Conservation (phyloP, 257 asterid genomes). For the Nicotiana attenuata region DNA sequence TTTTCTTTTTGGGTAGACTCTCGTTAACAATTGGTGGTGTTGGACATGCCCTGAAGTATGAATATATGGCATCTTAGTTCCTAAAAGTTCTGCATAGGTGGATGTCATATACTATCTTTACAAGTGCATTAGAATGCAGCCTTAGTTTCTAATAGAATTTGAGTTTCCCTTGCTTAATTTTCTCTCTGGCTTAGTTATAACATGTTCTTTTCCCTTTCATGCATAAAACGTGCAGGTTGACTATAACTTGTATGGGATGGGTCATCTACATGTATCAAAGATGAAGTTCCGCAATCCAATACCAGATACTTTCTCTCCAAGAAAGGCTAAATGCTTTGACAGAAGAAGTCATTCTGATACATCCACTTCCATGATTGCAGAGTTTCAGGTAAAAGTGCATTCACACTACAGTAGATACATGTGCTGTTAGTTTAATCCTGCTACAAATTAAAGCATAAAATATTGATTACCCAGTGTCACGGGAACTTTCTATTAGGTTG, state of each 20-base stretch:
- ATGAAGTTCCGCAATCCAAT: slow-evolving; percentile 81
- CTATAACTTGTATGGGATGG: slow-evolving; percentile 93
- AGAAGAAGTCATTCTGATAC: slow-evolving; percentile 28
- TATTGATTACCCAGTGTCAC: slow-evolving; percentile 13
- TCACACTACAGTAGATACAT: background rate
- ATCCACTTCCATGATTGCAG: slow-evolving; percentile 25
- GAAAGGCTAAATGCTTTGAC: slow-evolving; percentile 28
- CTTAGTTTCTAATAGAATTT: background rate
- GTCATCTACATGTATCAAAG: slow-evolving; percentile 78
- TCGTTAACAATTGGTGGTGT: background rate
- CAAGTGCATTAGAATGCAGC: background rate
- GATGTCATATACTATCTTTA: background rate
- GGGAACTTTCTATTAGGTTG: slow-evolving; percentile 55
- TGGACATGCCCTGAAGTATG: background rate
- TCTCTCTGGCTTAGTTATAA: background rate
- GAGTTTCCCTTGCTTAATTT: background rate
- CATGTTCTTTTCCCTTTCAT: background rate
- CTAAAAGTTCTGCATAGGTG: background rate
- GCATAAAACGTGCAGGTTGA: slow-evolving; percentile 56
- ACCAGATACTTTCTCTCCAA: slow-evolving; percentile 51
- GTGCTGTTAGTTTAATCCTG: slow-evolving; percentile 13
- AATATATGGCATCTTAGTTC: background rate
- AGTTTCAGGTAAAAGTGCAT: slow-evolving; percentile 37
- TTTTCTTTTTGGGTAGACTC: background rate
- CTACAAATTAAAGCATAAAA: slow-evolving; percentile 8